phyloP scores from a whole-genome alignment of 192 early-diverging fungal genomes.

The Gorgonomyces haynaldii region DNA sequence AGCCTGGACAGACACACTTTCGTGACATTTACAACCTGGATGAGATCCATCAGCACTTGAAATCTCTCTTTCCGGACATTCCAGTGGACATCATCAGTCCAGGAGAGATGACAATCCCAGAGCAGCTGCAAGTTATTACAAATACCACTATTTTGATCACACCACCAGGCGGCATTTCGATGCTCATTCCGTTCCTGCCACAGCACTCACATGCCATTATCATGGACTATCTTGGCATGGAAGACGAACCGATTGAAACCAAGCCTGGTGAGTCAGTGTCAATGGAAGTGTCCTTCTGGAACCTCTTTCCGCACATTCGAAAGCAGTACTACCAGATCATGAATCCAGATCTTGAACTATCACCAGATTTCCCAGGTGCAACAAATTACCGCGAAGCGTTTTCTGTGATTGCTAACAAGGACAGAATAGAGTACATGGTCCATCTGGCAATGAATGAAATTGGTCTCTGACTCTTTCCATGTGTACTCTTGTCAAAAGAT shows the following conservation, averaged over 20 bases:
- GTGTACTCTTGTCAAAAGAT: too few relatives aligned
- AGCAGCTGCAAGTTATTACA: constrained; percentile 17
- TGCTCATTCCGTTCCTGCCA: constrained; percentile 21
- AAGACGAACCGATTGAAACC: constrained; percentile 9
- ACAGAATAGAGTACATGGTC: constrained; percentile 11
- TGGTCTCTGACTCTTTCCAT: too few relatives aligned
- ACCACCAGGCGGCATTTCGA: constrained; percentile 18
- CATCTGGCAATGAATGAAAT: constrained; percentile 10
- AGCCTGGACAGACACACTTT: constrained; percentile 2
- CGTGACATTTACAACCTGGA: constrained; percentile 14
- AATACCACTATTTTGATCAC: constrained; percentile 18
- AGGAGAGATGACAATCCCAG: constrained; percentile 10
- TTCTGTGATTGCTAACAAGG: constrained; percentile 9
- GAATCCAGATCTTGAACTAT: constrained; percentile 11
- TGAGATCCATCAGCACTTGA: constrained; percentile 2
- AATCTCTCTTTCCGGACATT: constrained; percentile 1
- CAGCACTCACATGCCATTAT: constrained; percentile 21
- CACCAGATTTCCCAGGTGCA: constrained; percentile 10
- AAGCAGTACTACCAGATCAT: constrained; percentile 26
- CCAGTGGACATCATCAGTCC: constrained; percentile 9
- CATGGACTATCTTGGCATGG: constrained; percentile 18
- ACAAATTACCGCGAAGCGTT: constrained; percentile 15
- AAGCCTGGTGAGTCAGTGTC: constrained; percentile 6
- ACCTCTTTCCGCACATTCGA: constrained; percentile 18
- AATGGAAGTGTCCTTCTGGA: constrained; percentile 29